phyloP scores from a whole-genome alignment of 345 rosid species.

The Sisymbrium altissimum region DNA sequence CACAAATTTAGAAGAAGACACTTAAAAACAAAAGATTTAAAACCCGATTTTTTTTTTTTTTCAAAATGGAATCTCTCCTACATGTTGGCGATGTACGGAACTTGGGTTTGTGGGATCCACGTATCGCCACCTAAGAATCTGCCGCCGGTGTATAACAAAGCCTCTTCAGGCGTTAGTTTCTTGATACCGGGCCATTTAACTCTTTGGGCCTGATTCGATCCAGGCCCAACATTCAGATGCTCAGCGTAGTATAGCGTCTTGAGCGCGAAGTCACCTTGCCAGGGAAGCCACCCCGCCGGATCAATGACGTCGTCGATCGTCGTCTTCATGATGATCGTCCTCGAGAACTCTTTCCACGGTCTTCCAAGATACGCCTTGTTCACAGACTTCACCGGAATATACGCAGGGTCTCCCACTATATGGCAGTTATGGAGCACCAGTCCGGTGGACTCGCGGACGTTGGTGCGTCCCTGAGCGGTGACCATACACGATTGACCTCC shows the following conservation, averaged over 20 bases:
- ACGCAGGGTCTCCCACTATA: slow-evolving; percentile 43
- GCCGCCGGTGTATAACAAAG: slow-evolving; percentile 31
- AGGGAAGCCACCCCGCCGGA: slow-evolving; percentile 61
- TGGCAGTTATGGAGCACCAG: slow-evolving; percentile 61
- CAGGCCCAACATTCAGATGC: slow-evolving; percentile 56
- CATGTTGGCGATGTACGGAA: slow-evolving; percentile 49
- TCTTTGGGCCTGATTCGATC: slow-evolving; percentile 41
- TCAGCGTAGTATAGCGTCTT: slow-evolving; percentile 62
- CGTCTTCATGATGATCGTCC: slow-evolving; percentile 57
- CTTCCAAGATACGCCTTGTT: slow-evolving; percentile 68
- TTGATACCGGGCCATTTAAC: slow-evolving; percentile 60
- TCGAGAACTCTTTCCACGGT: slow-evolving; percentile 61
- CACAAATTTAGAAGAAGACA: background rate
- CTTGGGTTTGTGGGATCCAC: slow-evolving; percentile 51
- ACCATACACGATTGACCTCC: slow-evolving; percentile 47
- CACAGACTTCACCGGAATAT: slow-evolving; percentile 30
- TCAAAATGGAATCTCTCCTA: slow-evolving; percentile 14
- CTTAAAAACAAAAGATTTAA: too few relatives aligned
- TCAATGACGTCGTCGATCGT: slow-evolving; percentile 48
- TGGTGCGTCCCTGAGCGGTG: slow-evolving; percentile 64
- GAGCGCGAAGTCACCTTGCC: slow-evolving; percentile 45
- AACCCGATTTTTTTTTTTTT: too few relatives aligned
- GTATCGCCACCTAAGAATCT: slow-evolving; percentile 39
- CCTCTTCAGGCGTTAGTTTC: slow-evolving; percentile 27
- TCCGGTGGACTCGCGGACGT: slow-evolving; percentile 43